Conservation (phyloP, 306 rosid genomes). For the Cyclanthera cordifolia region DNA sequence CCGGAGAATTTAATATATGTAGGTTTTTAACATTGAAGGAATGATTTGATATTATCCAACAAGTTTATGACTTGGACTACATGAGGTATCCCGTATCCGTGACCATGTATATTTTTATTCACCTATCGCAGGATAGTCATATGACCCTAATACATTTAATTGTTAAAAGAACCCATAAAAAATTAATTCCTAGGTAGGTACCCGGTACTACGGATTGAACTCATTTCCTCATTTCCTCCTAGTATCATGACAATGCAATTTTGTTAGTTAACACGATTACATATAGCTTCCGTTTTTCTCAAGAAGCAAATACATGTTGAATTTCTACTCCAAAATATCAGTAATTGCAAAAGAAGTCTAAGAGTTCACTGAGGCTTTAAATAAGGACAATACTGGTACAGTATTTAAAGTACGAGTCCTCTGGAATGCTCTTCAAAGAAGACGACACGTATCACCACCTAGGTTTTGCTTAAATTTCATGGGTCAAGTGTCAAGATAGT, state of each 20-base stretch:
- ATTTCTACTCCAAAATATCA: neutral
- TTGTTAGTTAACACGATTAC: neutral
- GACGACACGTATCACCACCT: neutral
- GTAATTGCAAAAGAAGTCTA: neutral
- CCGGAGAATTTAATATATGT: neutral
- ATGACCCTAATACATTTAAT: too few relatives aligned
- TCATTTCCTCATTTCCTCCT: too few relatives aligned
- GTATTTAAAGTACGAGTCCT: neutral
- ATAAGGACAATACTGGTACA: neutral
- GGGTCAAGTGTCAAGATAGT: neutral
- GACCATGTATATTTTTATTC: too few relatives aligned
- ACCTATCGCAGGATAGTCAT: too few relatives aligned
- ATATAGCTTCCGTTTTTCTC: neutral
- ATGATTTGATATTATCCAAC: too few relatives aligned
- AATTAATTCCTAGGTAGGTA: too few relatives aligned
- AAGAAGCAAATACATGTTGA: neutral
- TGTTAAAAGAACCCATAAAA: too few relatives aligned
- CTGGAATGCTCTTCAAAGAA: neutral
- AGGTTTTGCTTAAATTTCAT: neutral
- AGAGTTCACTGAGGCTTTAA: slow-evolving; percentile 1
- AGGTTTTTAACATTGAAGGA: neutral
- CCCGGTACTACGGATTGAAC: too few relatives aligned
- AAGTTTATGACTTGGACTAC: neutral
- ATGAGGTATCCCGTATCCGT: neutral
- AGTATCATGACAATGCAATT: neutral